Evolutionary conservation across 345 rosid species (phyloP).

Genomic region (Gossypium anomalum): DNA sequence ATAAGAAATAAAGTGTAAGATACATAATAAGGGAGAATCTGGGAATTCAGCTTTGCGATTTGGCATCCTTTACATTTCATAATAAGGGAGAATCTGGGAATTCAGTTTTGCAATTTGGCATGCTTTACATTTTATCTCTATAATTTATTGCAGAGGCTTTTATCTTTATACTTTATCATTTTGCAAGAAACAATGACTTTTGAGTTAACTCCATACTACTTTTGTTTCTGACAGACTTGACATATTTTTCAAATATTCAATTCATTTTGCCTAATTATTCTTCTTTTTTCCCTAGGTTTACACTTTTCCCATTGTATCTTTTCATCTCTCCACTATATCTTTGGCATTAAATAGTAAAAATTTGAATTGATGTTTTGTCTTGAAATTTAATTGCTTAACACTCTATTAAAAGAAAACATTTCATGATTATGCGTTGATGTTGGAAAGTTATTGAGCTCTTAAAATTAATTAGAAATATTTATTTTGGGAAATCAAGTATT

Average conservation of each 20-base stretch:
- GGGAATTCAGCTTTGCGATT: background rate
- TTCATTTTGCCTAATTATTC: background rate
- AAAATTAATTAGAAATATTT: background rate
- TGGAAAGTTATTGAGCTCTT: background rate
- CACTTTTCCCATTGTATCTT: background rate
- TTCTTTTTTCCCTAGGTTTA: background rate
- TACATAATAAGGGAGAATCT: conserved; percentile 1
- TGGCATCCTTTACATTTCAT: background rate
- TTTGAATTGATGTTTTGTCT: background rate
- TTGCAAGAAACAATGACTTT: background rate
- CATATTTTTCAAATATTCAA: background rate
- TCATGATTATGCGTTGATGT: background rate
- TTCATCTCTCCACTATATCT: background rate
- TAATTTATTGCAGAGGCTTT: background rate
- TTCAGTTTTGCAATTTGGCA: background rate
- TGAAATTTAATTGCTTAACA: background rate
- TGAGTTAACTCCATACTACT: background rate
- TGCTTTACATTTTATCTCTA: background rate
- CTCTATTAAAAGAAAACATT: background rate
- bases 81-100: conserved; percentile 1
- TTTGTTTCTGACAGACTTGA: background rate
- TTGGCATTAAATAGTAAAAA: background rate
- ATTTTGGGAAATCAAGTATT: background rate
- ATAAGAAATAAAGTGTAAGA: background rate
- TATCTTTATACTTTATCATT: background rate